Conservation (phyloP, 306 rosid species). For the Dalbergia cultrata region DNA sequence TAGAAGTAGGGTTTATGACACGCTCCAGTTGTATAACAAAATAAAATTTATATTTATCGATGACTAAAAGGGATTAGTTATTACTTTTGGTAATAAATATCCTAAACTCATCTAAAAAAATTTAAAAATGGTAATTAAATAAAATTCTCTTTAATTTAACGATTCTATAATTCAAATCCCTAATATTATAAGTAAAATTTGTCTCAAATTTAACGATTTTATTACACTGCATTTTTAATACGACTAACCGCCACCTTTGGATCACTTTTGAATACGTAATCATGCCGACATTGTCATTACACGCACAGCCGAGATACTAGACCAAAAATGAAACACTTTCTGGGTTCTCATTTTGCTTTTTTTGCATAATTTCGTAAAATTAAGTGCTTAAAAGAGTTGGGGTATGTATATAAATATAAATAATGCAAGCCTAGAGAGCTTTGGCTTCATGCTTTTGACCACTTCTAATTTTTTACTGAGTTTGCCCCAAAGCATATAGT, state of each 20-base stretch:
- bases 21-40: not conserved
- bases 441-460: conserved; percentile 32
- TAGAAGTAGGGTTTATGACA: not conserved
- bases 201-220: no score
- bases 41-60: no score
- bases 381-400: not conserved
- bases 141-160: no score
- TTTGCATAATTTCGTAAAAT: not conserved
- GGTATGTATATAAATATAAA: not conserved
- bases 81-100: no score
- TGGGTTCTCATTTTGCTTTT: conserved; percentile 19
- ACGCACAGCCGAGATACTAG: conserved; percentile 1
- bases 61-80: no score
- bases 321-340: not conserved
- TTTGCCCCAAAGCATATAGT: conserved; percentile 11
- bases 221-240: no score
- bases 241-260: not conserved
- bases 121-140: no score
- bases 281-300: conserved; percentile 11
- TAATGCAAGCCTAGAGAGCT: conserved; percentile 26
- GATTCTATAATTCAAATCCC: no score
- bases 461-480: conserved; percentile 28
- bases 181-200: no score
- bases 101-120: no score
- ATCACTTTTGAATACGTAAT: not conserved